Percentiles rank a stretch among this genome's conserved stretches.
phyloP scores from a whole-genome alignment of 2,329 filamentous ascomycete genomes.

The Colletotrichum lentis region DNA sequence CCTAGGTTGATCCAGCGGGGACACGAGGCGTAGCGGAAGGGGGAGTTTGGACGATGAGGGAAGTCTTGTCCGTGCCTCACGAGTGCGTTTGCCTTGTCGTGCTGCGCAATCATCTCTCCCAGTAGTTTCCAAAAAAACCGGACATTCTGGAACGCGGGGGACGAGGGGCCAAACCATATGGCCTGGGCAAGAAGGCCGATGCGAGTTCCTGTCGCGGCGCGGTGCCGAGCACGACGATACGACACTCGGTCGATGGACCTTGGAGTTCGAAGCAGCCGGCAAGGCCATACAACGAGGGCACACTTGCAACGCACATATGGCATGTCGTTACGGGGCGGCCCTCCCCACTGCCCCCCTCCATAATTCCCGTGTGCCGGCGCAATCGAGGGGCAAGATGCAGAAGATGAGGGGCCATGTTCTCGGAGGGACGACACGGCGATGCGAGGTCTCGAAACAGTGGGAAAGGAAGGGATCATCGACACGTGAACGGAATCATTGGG shows the following conservation, averaged over 20 bases:
- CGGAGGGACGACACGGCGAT: constrained; percentile 31
- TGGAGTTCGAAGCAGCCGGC: constrained; percentile 24
- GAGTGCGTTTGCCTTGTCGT: not conserved
- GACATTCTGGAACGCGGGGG: not conserved
- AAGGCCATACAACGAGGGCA: not conserved
- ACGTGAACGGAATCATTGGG: not conserved
- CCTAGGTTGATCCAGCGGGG: not conserved
- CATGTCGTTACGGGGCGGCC: not conserved
- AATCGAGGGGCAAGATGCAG: not conserved
- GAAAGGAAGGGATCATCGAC: not conserved
- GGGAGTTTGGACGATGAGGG: constrained; percentile 6
- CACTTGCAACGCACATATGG: not conserved
- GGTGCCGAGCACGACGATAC: not conserved
- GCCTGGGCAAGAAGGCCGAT: constrained; percentile 26
- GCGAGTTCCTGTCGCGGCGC: constrained; percentile 24
- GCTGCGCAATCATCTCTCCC: not conserved
- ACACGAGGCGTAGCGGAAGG: not conserved
- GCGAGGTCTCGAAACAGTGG: constrained; percentile 9
- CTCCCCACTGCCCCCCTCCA: not conserved
- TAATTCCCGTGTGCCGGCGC: not conserved
- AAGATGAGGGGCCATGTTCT: not conserved
- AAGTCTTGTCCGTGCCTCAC: constrained; percentile 3
- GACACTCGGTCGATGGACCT: constrained; percentile 27
- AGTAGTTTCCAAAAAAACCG: not conserved
- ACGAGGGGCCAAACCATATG: constrained; percentile 5